Evolutionary conservation across 2,329 filamentous ascomycete species (phyloP), one percentile per base, ranked within the genome.

Genomic region (Sphaerostilbella broomeana): DNA sequence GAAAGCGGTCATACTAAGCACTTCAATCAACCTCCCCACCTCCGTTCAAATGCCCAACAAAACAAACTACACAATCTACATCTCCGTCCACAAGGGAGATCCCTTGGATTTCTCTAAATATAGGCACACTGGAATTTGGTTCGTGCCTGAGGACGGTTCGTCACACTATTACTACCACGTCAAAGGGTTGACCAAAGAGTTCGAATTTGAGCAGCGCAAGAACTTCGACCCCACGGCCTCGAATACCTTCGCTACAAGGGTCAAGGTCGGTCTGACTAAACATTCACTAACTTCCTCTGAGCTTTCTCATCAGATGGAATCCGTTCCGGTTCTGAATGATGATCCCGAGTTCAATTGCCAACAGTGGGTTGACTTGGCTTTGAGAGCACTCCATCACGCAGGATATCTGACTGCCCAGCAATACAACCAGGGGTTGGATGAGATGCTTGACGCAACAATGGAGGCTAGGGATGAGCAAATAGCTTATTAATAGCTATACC

Each of bases 401-500:
- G 37, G 34, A 17, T 36, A 36, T 34, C n/a, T 43, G 33, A 43
- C 17, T 11, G 15, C 13, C 13, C 20, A 40, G 35, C 17, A 43
- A 16, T 45, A 42, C 19, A 29, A 21, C 7, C n/a, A 20, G n/a
- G 45, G 39, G 7, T 8, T 45, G 18, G 13, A 41, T 15, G 42
- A 27, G 3, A 45, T 45, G 42, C 9, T 45, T 28, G 42, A 47
- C 11, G 33, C 24, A 20, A 43, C 30, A 19, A 18, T 43, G 32
- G 35, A 43, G 30, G 45, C 45, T 12, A 2, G 13, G 8, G 43
- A 45, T 33, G 43, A 45, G 21, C 0, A 16, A 6, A n/a, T 40
- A 8, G 35, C 31, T 20, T 28, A 46, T 13, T 35, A 4, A 58
- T 47, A 26, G 59, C 28, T 34, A 24, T 24, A 7, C 7, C 12